phyloP scores from a whole-genome alignment of 2,329 filamentous ascomycete species.

The Pyrenophora seminiperda region DNA sequence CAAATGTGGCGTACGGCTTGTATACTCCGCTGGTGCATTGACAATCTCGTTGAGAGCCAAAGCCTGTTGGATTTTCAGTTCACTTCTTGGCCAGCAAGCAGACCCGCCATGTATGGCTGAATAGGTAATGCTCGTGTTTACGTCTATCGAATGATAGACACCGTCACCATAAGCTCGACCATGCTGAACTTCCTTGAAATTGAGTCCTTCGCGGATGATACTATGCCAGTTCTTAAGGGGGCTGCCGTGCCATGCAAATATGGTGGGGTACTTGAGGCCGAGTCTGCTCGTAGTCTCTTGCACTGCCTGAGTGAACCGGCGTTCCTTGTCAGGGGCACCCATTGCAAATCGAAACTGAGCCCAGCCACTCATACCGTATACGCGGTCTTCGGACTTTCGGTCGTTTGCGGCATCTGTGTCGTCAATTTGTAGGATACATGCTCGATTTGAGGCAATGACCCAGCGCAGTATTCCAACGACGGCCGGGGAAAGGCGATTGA shows the following conservation, averaged over 20 bases:
- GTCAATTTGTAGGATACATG: slow-evolving; percentile 80
- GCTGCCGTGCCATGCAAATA: slow-evolving; percentile 90
- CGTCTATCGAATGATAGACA: slow-evolving; percentile 74
- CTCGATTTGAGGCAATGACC: slow-evolving; percentile 89
- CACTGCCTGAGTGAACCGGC: slow-evolving; percentile 71
- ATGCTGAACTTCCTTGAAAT: slow-evolving; percentile 67
- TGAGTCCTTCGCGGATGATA: slow-evolving; percentile 80
- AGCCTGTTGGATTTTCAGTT: slow-evolving; percentile 62
- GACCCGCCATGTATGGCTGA: slow-evolving; percentile 16
- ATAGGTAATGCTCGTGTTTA: slow-evolving; percentile 63
- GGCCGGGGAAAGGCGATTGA: slow-evolving; percentile 65
- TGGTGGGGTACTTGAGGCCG: slow-evolving; percentile 63
- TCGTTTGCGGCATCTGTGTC: slow-evolving; percentile 18
- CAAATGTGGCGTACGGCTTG: slow-evolving; percentile 62
- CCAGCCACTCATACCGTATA: slow-evolving; percentile 69
- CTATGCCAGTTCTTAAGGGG: slow-evolving; percentile 81
- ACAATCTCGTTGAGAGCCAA: slow-evolving; percentile 85
- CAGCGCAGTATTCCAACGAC: slow-evolving; percentile 75
- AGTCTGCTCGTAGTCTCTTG: slow-evolving; percentile 51
- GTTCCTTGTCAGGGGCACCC: slow-evolving; percentile 87
- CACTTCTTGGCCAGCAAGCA: slow-evolving; percentile 67
- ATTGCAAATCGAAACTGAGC: slow-evolving; percentile 87
- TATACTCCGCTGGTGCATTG: slow-evolving; percentile 70
- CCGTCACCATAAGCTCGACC: slow-evolving; percentile 79
- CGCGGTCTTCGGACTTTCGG: slow-evolving; percentile 55